Evolutionary conservation across 1,284 basidiomycete species (phyloP).

Genomic region (Clitocybe nebularis): DNA sequence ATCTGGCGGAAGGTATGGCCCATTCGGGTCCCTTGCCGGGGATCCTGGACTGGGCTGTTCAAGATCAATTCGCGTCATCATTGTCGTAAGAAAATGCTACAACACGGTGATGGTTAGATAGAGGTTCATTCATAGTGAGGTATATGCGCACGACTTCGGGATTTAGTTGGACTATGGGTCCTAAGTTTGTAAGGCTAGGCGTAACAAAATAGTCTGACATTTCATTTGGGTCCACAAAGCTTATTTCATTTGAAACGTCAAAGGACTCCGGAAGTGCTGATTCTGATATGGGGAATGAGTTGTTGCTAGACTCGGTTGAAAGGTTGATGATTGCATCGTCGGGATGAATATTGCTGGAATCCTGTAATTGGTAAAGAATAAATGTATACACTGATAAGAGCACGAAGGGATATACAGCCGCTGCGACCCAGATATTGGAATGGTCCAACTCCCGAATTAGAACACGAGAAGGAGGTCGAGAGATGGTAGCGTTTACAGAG

Average conservation of each 20-base stretch:
- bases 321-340: background rate
- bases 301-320: constrained; percentile 11
- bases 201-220: constrained; percentile 6
- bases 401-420: too few species aligned
- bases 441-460: background rate
- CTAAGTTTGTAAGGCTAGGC: background rate
- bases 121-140: background rate
- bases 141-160: constrained; percentile 23
- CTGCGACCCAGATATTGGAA: background rate
- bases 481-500: background rate
- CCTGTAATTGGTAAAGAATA: constrained; percentile 1
- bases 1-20: too few species aligned
- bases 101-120: background rate
- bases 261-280: constrained; percentile 20
- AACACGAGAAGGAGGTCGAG: background rate
- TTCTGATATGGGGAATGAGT: constrained; percentile 19
- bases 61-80: background rate
- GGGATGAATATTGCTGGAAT: background rate
- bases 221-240: constrained; percentile 10
- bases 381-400: too few species aligned
- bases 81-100: background rate
- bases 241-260: constrained; percentile 14
- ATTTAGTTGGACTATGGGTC: constrained; percentile 5
- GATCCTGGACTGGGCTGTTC: constrained; percentile 5
- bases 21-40: too few species aligned